Evolutionary conservation across 73 alveolate genomes (phyloP).

Genomic region (Effrenium voratum): DNA sequence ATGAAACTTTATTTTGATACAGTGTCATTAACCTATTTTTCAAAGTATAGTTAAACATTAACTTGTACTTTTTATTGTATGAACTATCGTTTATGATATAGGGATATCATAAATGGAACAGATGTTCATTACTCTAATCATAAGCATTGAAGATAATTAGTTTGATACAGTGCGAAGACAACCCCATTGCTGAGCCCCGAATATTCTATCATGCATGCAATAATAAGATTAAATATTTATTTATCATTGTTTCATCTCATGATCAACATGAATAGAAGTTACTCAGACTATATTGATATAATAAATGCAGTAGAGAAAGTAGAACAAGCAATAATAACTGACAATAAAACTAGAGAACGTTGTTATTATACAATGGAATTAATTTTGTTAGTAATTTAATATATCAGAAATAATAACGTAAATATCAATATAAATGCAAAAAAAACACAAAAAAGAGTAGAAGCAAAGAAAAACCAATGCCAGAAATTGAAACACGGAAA

Average conservation of each 20-base stretch:
- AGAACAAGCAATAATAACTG: neutral
- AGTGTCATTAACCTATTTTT: neutral
- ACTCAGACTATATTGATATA: neutral
- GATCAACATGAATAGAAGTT: neutral
- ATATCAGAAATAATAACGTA: no score
- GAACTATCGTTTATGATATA: neutral
- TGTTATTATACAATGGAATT: no score
- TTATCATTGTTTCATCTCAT: neutral
- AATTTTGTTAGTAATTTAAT: no score
- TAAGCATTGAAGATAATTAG: neutral
- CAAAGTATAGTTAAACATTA: neutral
- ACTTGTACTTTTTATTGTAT: neutral
- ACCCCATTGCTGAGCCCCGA: neutral
- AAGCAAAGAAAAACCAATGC: neutral
- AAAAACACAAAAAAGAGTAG: neutral
- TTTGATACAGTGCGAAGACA: no score
- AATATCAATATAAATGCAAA: no score
- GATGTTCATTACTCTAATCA: no score
- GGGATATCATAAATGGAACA: no score
- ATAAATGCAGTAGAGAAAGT: neutral
- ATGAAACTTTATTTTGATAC: no score
- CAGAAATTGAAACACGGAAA: no score
- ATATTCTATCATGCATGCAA: neutral
- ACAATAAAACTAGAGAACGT: neutral
- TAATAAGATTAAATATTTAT: neutral